Evolutionary conservation across 2,329 filamentous ascomycete species (phyloP).

Genomic region (Neofusicoccum laricinum): DNA sequence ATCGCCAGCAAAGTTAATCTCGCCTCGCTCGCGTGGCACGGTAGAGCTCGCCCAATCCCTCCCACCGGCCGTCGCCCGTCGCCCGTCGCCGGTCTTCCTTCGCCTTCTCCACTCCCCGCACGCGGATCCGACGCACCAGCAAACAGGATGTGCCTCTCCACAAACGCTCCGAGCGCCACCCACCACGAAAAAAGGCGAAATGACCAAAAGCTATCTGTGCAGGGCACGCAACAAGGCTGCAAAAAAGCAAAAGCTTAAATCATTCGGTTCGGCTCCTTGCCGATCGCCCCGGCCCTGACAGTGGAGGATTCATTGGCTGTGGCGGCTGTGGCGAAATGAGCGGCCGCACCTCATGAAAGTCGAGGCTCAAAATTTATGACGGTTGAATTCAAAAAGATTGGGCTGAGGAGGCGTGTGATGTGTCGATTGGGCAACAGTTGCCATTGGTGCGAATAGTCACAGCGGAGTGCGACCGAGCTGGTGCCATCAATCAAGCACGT

Average conservation of each 20-base stretch:
- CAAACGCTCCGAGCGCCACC: neutral
- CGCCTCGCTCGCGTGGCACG: neutral
- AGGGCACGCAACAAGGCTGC: neutral
- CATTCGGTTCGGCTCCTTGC: neutral
- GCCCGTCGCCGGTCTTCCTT: neutral
- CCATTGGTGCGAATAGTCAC: too few species aligned
- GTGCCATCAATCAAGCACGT: neutral
- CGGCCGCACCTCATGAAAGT: neutral
- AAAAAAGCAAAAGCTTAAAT: conserved; percentile 2
- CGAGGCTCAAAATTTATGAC: neutral
- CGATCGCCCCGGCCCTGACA: neutral
- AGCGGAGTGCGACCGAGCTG: neutral
- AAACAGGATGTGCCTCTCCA: neutral
- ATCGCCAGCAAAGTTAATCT: neutral
- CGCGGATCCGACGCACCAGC: neutral
- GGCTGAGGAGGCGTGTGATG: neutral
- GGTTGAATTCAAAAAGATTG: neutral
- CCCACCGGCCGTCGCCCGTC: neutral
- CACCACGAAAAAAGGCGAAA: neutral
- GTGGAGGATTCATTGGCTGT: neutral
- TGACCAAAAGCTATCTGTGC: neutral
- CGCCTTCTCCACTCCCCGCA: neutral
- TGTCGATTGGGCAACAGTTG: neutral
- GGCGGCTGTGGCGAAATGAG: neutral
- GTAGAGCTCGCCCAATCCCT: neutral